These are phyloP conservation scores for Cladosporium sp. DNA, from an alignment of 2,329 filamentous ascomycete species.

Conservation along the genomic window DNA sequence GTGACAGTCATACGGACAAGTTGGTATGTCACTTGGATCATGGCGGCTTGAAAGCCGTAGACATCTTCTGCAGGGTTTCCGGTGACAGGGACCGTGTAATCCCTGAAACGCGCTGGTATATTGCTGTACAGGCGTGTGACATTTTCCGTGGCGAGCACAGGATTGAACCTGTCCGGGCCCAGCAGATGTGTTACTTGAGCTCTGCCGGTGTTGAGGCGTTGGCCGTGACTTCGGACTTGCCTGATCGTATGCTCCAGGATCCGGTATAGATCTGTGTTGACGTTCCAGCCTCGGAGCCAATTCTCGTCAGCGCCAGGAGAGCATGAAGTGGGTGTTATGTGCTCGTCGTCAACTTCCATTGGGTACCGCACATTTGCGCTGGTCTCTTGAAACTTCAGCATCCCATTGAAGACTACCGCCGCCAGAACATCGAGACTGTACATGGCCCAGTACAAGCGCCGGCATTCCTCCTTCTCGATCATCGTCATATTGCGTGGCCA, in stretches of 20 bases:
- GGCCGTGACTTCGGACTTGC: slow-evolving; percentile 19
- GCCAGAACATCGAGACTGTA: slow-evolving; percentile 55
- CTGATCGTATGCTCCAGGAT: slow-evolving; percentile 50
- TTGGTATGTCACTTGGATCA: slow-evolving; percentile 47
- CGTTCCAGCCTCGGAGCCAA: slow-evolving; percentile 57
- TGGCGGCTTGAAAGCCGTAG: slow-evolving; percentile 48
- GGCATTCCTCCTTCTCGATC: slow-evolving; percentile 47
- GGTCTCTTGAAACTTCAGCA: slow-evolving; percentile 44
- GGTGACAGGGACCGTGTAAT: slow-evolving; percentile 24
- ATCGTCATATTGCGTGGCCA: slow-evolving; percentile 47
- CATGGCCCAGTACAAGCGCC: slow-evolving; percentile 53
- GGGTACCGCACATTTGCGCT: slow-evolving; percentile 48
- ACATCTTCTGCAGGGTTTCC: slow-evolving; percentile 36
- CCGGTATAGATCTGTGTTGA: slow-evolving; percentile 54
- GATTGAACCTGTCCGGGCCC: slow-evolving; percentile 24
- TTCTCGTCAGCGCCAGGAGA: slow-evolving; percentile 17
- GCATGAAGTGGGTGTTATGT: slow-evolving; percentile 9
- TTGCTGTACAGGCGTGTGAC: slow-evolving; percentile 26
- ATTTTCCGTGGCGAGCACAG: slow-evolving; percentile 27
- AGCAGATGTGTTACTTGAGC: slow-evolving; percentile 24
- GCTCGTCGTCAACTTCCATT: slow-evolving; percentile 45
- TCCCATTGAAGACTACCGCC: slow-evolving; percentile 49
- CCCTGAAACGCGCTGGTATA: slow-evolving; percentile 30
- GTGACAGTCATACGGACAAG: slow-evolving; percentile 46
- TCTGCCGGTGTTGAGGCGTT: slow-evolving; percentile 20